phyloP scores from a whole-genome alignment of 2,329 filamentous ascomycete genomes.

The Scedosporium aurantiacum region DNA sequence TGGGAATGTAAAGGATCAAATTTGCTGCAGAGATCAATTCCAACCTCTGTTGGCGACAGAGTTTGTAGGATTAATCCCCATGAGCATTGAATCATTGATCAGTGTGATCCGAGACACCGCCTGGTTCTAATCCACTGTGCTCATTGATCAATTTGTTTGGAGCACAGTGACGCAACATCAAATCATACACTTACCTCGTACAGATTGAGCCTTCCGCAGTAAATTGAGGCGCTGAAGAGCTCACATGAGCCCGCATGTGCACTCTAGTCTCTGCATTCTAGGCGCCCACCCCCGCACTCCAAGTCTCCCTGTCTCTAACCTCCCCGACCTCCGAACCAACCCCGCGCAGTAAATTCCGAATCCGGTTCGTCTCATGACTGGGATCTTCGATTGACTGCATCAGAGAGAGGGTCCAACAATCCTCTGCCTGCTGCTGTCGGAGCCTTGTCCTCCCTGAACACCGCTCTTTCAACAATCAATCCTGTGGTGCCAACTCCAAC shows the following conservation, averaged over 20 bases:
- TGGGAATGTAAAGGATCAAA: not conserved
- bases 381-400: not conserved
- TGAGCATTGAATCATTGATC: too few species aligned
- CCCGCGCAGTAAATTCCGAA: not conserved
- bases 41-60: too few species aligned
- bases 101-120: too few species aligned
- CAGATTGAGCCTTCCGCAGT: not conserved
- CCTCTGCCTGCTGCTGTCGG: not conserved
- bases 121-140: too few species aligned
- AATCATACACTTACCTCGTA: too few species aligned
- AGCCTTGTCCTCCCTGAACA: not conserved
- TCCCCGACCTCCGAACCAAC: not conserved
- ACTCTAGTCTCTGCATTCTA: too few species aligned
- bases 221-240: not conserved
- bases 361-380: not conserved
- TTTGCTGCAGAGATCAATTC: too few species aligned
- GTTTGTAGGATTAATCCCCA: too few species aligned
- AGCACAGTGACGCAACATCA: too few species aligned
- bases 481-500: not conserved
- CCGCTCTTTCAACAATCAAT: not conserved
- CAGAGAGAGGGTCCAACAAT: not conserved
- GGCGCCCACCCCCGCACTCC: not conserved
- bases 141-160: too few species aligned
- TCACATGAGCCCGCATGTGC: not conserved
- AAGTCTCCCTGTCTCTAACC: not conserved